Conservation (phyloP, 768 basidiomycete species). For the Dentipellis sp. region DNA sequence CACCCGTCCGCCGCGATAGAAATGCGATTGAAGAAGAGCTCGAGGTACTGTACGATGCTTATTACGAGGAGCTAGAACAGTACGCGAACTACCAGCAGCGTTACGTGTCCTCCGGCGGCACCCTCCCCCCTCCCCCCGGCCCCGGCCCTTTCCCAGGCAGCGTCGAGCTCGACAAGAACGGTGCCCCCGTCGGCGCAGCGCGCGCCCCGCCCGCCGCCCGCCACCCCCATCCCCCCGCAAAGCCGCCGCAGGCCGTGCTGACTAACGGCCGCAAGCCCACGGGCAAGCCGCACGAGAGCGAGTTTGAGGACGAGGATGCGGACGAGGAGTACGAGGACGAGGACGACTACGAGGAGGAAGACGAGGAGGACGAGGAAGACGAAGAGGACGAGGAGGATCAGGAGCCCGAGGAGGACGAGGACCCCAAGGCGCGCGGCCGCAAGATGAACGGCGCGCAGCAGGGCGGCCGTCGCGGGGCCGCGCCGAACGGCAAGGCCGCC, state of each 20-base stretch:
- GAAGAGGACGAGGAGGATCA: constrained; percentile 43
- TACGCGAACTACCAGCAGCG: constrained; percentile 98
- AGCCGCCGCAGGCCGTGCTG: constrained; percentile 19
- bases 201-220: constrained; percentile 14
- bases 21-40: constrained; percentile 99
- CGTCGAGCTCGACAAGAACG: constrained; percentile 93
- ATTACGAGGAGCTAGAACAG: constrained; percentile 99
- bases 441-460: constrained; percentile 13
- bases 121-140: constrained; percentile 85
- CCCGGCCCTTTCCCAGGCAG: constrained; percentile 98
- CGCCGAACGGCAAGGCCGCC: constrained; percentile 36
- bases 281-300: constrained; percentile 42
- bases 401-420: constrained; percentile 24
- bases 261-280: constrained; percentile 31
- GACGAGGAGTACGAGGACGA: constrained; percentile 47
- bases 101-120: constrained; percentile 85
- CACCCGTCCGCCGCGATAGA: constrained; percentile 30
- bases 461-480: constrained; percentile 19
- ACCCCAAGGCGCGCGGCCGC: constrained; percentile 18
- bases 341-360: constrained; percentile 54
- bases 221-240: constrained; percentile 6
- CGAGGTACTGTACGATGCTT: constrained; percentile 99
- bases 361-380: constrained; percentile 62
- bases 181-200: constrained; percentile 45
- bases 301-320: constrained; percentile 58